Evolutionary conservation across 345 rosid genomes (phyloP).

Genomic region (Camelina neglecta): DNA sequence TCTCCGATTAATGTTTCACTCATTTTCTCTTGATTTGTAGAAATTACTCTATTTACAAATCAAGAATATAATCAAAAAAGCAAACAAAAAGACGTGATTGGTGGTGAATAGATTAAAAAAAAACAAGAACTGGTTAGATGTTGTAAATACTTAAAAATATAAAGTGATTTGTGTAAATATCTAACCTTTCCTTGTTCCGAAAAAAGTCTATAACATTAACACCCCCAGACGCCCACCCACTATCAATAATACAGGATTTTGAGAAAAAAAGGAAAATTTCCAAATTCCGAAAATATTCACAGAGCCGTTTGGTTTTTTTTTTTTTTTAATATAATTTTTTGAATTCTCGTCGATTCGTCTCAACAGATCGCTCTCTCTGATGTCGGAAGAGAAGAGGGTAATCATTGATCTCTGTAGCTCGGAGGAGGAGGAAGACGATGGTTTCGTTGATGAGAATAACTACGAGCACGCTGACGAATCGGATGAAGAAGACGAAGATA

Average conservation of each 20-base stretch:
- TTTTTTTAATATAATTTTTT: not conserved
- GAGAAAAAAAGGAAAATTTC: not conserved
- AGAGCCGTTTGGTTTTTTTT: constrained; percentile 33
- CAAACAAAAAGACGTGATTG: not conserved
- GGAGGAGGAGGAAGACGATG: constrained; percentile 39
- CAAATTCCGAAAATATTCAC: not conserved
- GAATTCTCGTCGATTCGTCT: not conserved
- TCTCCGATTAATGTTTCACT: constrained; percentile 23
- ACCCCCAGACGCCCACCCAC: not conserved
- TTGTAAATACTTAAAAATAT: not conserved
- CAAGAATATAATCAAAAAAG: not conserved
- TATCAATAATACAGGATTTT: not conserved
- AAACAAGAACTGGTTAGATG: not conserved
- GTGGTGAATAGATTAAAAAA: not conserved
- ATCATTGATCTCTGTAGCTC: constrained; percentile 43
- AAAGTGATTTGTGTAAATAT: constrained; percentile 7
- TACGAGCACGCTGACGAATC: not conserved
- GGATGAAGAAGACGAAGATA: constrained; percentile 26
- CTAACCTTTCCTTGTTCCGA: not conserved
- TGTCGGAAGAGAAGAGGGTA: constrained; percentile 16
- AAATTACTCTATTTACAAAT: not conserved
- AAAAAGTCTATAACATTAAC: not conserved
- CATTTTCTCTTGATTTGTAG: not conserved
- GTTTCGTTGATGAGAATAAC: constrained; percentile 28
- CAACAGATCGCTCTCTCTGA: not conserved